Conservation (phyloP, 2,329 filamentous ascomycete species). For the Microcyclosporella mali region DNA sequence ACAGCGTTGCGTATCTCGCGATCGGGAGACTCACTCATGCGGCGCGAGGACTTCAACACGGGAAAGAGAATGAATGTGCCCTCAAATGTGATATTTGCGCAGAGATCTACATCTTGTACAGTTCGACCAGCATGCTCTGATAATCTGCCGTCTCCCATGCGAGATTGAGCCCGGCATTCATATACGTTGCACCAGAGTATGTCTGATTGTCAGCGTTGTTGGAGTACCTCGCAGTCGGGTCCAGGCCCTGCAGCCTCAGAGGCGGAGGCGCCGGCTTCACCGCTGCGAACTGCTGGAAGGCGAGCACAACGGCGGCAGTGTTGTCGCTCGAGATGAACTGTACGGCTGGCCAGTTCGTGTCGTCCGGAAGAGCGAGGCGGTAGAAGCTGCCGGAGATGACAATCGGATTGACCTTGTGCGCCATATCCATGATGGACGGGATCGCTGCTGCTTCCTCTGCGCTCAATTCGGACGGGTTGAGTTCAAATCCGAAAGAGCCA, state of each 20-base stretch:
- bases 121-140: conserved; percentile 51
- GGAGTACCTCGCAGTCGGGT: conserved; percentile 47
- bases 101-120: conserved; percentile 30
- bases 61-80: too few relatives aligned
- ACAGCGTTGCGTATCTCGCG: too few relatives aligned
- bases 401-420: conserved; percentile 54
- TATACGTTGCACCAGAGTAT: conserved; percentile 54
- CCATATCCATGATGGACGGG: conserved; percentile 49
- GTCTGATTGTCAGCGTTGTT: conserved; percentile 47
- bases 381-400: conserved; percentile 55
- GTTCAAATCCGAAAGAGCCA: conserved; percentile 59
- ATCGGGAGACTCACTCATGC: too few relatives aligned
- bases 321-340: conserved; percentile 53
- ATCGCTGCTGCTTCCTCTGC: conserved; percentile 49
- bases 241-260: conserved; percentile 52
- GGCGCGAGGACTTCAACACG: too few relatives aligned
- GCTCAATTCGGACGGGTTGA: conserved; percentile 50
- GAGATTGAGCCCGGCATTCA: conserved; percentile 56
- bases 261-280: conserved; percentile 51
- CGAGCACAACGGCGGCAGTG: conserved; percentile 50
- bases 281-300: conserved; percentile 52
- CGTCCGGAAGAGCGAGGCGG: conserved; percentile 52
- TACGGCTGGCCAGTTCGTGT: conserved; percentile 57
- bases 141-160: conserved; percentile 47
- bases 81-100: too few relatives aligned